Base-by-base conservation (phyloP, 1,284 basidiomycete species). In the Sparassis latifolia region DNA sequence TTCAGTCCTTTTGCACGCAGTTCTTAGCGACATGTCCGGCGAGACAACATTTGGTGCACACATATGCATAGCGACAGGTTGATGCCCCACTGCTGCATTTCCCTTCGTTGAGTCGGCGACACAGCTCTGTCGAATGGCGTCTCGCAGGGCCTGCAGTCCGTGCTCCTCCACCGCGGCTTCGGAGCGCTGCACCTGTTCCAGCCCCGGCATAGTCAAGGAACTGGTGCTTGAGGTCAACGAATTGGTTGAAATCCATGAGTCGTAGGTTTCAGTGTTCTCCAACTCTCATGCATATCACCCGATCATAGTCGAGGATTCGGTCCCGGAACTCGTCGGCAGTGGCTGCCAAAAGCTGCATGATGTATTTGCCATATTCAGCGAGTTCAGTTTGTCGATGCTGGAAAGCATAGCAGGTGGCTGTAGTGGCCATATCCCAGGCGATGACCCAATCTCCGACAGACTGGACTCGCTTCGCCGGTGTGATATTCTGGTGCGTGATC, bases 181-280 rank as follows among this genome's bases (percentile, higher is more conserved):
- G 9, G 27, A 10, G 3, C 10, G 20, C 12, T 4, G 27, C 48
- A 35, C 31, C 37, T 10, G 42, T 33, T 9, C n/a, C 27, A 7
- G 48, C 41, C 10, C 39, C 33, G 29, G 44, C 3, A 31, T 30
- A 44, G 44, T 35, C n/a, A 6, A 37, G 20, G 20, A 20, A 20
- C 20, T 20, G 20, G 20, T 20, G 37, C 12, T 35, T 7, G 40
- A 49, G 42, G 33, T 44, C 42, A 3, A 6, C 1, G 42, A 44
- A 49, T 27, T 38, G 31, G 4, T 32, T 41, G 27, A 33, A 46
- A 31, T 52, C 40, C 2, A 47, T 50, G 46, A 49, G 48, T 27
- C 20, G 3, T 10, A 49, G 33, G 28, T 49, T 20, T 28, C 32
- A 4, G 10, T 33, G 10, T 10, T 27, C 6, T 10, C 27, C 12